Evolutionary conservation across 805 yeast genomes (phyloP), one percentile per base, ranked within the genome.

Genomic region (Ogataea zsoltii): DNA sequence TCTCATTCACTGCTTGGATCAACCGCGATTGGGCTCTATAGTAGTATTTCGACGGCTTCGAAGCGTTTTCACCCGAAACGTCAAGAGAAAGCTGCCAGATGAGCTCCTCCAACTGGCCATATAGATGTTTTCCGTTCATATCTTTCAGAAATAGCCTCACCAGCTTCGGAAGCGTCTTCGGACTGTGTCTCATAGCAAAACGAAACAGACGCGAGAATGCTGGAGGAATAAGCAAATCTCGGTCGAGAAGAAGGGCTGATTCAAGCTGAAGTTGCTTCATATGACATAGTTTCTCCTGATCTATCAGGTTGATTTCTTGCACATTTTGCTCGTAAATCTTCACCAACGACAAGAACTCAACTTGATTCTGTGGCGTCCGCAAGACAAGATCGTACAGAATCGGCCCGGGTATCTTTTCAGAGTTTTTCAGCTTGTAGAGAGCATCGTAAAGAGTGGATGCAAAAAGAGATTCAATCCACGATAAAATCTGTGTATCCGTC

Each of bases 71-170:
- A 10, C 65, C 65, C 0, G 67, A 50, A 25, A 58, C 52, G 39
- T 65, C 68, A 26, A 58, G 41, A 6, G 67, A 55, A 11, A 62
- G 48, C 12, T 49, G 36, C 69, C 69, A 65, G 7, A 64, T 48
- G 19, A 62, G 48, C 44, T 65, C 67, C 30, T 58, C 48, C 2
- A 62, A 41, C 36, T 63, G 67, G 6, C 44, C 50, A 11, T 60
- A 18, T 11, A 56, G 31, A 14, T 43, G 48, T 6, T 41, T 37
- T 7, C 50, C 43, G 23, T 48, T 25, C 14, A 42, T 44, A 14
- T 53, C 42, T 17, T 43, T 38, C 11, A 60, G 40, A 33, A 41
- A 62, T 3, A 49, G 34, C 25, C 51, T 55, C 13, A 60, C 32
- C 7, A 64, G 34, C 4, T 30, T 19, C 2, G 61, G 62, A 28